Evolutionary conservation across 805 yeast species (phyloP).

Genomic region (Wickerhamiella parazyma): DNA sequence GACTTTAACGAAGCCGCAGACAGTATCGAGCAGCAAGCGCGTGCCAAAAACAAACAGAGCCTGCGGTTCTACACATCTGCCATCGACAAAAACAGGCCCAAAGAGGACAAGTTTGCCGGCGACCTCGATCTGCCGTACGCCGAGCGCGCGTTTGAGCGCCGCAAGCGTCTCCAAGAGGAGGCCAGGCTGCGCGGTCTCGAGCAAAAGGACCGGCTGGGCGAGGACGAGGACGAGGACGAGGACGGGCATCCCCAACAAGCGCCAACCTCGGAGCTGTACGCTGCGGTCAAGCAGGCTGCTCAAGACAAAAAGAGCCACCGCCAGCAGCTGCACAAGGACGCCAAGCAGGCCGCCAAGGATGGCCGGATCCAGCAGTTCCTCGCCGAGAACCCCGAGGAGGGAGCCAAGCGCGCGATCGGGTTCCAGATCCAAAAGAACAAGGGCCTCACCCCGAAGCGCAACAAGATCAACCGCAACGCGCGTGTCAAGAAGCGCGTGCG

Average conservation of each 20-base stretch:
- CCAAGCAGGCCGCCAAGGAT: conserved; percentile 45
- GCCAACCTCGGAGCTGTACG: conserved; percentile 31
- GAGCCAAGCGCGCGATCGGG: conserved; percentile 85
- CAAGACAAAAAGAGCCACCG: conserved; percentile 36
- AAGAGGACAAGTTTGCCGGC: conserved; percentile 35
- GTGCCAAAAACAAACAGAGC: conserved; percentile 61
- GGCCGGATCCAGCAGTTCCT: conserved; percentile 66
- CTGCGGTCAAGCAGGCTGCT: conserved; percentile 46
- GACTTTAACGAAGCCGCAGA: conserved; percentile 66
- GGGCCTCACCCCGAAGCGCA: conserved; percentile 86
- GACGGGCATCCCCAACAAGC: conserved; percentile 18
- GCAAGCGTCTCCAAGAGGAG: conserved; percentile 72
- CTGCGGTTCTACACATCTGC: conserved; percentile 94
- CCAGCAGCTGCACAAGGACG: conserved; percentile 57
- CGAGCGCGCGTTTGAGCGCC: conserved; percentile 82
- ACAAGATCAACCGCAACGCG: conserved; percentile 87
- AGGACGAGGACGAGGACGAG: conserved; percentile 18
- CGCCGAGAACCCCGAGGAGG: conserved; percentile 49
- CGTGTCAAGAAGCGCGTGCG: conserved; percentile 97
- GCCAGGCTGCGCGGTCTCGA: conserved; percentile 74
- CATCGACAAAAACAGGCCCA: conserved; percentile 48
- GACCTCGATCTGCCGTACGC: conserved; percentile 85
- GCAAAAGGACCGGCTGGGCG: conserved; percentile 39
- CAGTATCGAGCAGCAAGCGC: conserved; percentile 47
- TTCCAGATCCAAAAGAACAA: conserved; percentile 92